Conservation (phyloP, 768 basidiomycete species). For the Tulasnella sp. region DNA sequence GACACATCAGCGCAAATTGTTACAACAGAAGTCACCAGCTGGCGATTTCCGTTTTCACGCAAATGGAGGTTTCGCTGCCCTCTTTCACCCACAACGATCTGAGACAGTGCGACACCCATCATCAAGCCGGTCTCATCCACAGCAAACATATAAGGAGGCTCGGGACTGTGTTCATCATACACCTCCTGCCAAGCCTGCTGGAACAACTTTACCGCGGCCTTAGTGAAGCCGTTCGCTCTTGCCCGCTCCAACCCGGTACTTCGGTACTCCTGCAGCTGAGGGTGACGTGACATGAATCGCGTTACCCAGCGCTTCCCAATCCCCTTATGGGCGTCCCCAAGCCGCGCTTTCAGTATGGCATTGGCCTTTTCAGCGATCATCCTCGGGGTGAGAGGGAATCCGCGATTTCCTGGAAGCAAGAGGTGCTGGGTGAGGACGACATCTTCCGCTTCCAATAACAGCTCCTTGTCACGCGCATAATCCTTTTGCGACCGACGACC, state of each 20-base stretch:
- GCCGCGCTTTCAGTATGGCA: conserved; percentile 23
- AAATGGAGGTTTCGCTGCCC: not conserved
- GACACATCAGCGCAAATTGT: conserved; percentile 19
- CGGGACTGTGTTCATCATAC: not conserved
- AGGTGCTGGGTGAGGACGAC: not conserved
- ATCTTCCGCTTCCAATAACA: not conserved
- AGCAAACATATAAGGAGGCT: conserved; percentile 1
- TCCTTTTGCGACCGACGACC: not conserved
- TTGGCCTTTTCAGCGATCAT: conserved; percentile 40
- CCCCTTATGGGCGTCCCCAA: not conserved
- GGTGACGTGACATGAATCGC: conserved; percentile 25
- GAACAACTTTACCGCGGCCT: conserved; percentile 4
- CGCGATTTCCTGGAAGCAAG: conserved; percentile 21
- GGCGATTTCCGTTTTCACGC: conserved; percentile 12
- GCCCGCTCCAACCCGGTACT: conserved; percentile 12
- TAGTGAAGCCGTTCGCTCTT: conserved; percentile 15
- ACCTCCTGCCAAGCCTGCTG: conserved; percentile 8
- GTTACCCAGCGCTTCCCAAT: conserved; percentile 26
- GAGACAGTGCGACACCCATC: not conserved
- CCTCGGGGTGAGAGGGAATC: conserved; percentile 39
- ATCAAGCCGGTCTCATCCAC: conserved; percentile 27
- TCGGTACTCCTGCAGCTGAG: conserved; percentile 15
- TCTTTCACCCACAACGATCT: conserved; percentile 26
- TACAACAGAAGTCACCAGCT: conserved; percentile 26
- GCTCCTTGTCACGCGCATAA: not conserved